Evolutionary conservation across 768 basidiomycete species (phyloP), one percentile per base, ranked within the genome.

Genomic region (Leccinum pellstonianum): DNA sequence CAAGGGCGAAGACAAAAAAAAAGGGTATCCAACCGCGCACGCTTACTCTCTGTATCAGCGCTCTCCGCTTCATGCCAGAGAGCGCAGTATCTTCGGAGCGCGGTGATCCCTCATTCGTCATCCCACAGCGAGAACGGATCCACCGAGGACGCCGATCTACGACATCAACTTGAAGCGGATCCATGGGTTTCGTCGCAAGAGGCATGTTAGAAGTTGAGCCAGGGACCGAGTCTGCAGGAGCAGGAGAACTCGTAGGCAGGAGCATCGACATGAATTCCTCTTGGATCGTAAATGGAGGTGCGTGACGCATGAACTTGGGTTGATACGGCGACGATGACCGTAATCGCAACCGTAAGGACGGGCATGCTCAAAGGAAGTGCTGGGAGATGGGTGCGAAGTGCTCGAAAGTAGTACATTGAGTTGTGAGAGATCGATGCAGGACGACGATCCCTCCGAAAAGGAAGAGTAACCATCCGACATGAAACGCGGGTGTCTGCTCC

Each of bases 251-350:
- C 27, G 68, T 54, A 1, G 66, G 52, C 3, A 76, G 73, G 9
- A 64, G 46, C 3, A 71, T 55, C 0, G 76, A 78, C 6, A 78
- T 76, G 12, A 77, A 68, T 62, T 93, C 91, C 65, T 93, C 91
- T 57, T 90, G 81, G 52, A 93, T 92, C 91, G 63, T 91, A 92
- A 0, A 90, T 81, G 0, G 90, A 92, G 0, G 83, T 76, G 4
- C 87, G 80, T 12, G 86, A 87, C 10, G 81, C 80, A 19, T 83
- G 82, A 29, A 83, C 80, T 52, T 85, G 81, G 2, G 90, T 89
- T 53, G 31, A 84, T 81, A 2, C 89, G 82, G 37, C 88, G 86
- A 41, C 86, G 86, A 68, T 91, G 89, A 3, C 89, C 86, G 43
- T 83, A 80, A 1, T 88, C 87, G 17, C 80, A 81, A 23, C 80